These are phyloP conservation scores for Prunus davidiana DNA, from an alignment of 306 rosid genomes.

Conservation along the genomic window DNA sequence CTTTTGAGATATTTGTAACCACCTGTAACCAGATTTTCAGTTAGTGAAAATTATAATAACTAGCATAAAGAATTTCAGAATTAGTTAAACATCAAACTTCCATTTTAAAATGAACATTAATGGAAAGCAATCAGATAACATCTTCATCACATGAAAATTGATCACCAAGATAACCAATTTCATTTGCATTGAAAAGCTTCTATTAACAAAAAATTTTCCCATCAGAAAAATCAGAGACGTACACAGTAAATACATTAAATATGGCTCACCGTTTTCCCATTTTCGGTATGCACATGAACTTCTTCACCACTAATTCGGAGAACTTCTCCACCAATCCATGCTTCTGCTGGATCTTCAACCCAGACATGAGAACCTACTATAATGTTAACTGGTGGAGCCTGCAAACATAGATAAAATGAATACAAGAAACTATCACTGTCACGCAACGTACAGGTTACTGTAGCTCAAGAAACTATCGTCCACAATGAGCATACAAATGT, in stretches of 20 bases:
- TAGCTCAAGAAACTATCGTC: neutral
- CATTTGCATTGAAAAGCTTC: neutral
- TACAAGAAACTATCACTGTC: slow-evolving; percentile 11
- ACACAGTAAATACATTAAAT: neutral
- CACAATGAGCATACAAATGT: neutral
- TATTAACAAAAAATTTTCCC: neutral
- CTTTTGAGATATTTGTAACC: slow-evolving; percentile 75
- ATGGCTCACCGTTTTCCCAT: slow-evolving; percentile 77
- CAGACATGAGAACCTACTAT: slow-evolving; percentile 99
- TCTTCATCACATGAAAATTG: neutral
- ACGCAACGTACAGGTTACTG: neutral
- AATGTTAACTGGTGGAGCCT: slow-evolving; percentile 94
- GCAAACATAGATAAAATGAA: slow-evolving; percentile 30
- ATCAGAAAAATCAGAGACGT: neutral
- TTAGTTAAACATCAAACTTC: slow-evolving; percentile 7
- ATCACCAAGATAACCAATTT: neutral
- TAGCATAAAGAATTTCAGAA: neutral
- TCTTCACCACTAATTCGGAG: slow-evolving; percentile 71
- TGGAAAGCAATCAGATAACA: slow-evolving; percentile 11
- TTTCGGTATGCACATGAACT: slow-evolving; percentile 59
- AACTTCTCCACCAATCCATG: slow-evolving; percentile 98
- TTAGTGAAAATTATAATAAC: slow-evolving; percentile 26
- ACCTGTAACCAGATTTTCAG: slow-evolving; percentile 53
- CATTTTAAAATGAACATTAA: neutral
- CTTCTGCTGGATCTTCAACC: slow-evolving; percentile 86